Conservation (phyloP, 208 protist genomes). For the Leptomonas seymouri region DNA sequence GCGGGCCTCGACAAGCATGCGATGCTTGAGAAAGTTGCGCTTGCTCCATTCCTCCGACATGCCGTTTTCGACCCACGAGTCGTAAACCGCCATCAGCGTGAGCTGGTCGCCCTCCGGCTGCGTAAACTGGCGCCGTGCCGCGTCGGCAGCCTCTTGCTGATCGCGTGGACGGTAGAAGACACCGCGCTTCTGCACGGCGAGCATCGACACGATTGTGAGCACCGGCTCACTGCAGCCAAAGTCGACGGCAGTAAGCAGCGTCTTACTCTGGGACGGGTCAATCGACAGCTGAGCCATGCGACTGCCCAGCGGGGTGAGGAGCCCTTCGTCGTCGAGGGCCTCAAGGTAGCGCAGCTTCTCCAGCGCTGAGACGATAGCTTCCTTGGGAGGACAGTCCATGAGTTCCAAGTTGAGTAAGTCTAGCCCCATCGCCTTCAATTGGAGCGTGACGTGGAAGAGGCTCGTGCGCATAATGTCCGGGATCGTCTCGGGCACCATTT, state of each 20-base stretch:
- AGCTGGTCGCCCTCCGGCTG: conserved; percentile 98
- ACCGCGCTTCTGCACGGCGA: conserved; percentile 92
- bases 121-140: conserved; percentile 96
- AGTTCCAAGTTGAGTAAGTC: conserved; percentile 97
- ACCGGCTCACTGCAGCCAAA: conserved; percentile 97
- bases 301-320: conserved; percentile 97
- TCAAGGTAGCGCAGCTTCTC: conserved; percentile 97
- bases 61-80: conserved; percentile 86
- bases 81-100: conserved; percentile 96
- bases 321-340: conserved; percentile 98
- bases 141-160: conserved; percentile 94
- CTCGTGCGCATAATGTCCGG: conserved; percentile 99
- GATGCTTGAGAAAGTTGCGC: conserved; percentile 98
- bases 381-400: conserved; percentile 96
- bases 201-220: conserved; percentile 98
- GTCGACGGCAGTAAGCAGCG: conserved; percentile 97
- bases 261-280: conserved; percentile 98
- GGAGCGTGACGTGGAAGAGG: conserved; percentile 97
- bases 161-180: conserved; percentile 93
- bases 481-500: conserved; percentile 95
- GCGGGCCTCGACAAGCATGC: conserved; percentile 94
- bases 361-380: conserved; percentile 96
- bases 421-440: conserved; percentile 98
- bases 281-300: conserved; percentile 99
- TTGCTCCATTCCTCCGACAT: conserved; percentile 97